Base-by-base conservation (phyloP, 108 stramenopile species). In the Fragilariopsis cylindrus region DNA sequence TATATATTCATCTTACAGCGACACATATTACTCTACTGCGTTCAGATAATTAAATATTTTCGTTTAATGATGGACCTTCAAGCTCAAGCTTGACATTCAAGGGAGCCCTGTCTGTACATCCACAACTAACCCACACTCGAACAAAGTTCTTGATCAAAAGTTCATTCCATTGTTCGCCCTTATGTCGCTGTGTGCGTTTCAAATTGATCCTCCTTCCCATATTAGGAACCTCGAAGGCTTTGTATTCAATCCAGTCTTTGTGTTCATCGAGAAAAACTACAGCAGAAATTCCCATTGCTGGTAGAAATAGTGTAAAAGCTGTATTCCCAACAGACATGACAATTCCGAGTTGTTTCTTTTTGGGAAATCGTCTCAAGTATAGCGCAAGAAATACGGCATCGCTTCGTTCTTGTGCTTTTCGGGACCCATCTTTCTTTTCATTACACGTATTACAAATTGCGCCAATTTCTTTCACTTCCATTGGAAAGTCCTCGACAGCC, bases 331-430 rank as follows among this genome's bases (percentile, higher is more conserved):
- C 81, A n/a, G 91, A 84, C 3, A 91, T 52, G 19, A 92, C 92
- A 44, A 94, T 79, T 9, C 88, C 96, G 57, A 96, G 72, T 15
- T 76, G 70, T 18, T 72, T 75, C 30, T 76, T 62, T 40, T 91
- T 84, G 5, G 94, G 93, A 71, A 92, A 69, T 30, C 76, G 62
- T 46, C 83, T 78, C 2, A 98, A 74, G 73, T 83, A 96, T 4
- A 98, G 75, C 4, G 93, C 87, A 58, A 98, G 75, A 73, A 96
- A 98, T 48, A 96, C 90, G 3, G 83, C 67, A 72, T 96, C 95
- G 64, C 89, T 90, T 7, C 92, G 71, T 44, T 98, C 97, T 73
- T 94, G 93, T 1, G 97, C 96, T 65, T 91, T 90, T 63, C 96
- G 94, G 40, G 94, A 86, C 12, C 84, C 91, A 79, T 88, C 87